Conservation (phyloP, 2,329 filamentous ascomycete species). For the Lojkania enalia region DNA sequence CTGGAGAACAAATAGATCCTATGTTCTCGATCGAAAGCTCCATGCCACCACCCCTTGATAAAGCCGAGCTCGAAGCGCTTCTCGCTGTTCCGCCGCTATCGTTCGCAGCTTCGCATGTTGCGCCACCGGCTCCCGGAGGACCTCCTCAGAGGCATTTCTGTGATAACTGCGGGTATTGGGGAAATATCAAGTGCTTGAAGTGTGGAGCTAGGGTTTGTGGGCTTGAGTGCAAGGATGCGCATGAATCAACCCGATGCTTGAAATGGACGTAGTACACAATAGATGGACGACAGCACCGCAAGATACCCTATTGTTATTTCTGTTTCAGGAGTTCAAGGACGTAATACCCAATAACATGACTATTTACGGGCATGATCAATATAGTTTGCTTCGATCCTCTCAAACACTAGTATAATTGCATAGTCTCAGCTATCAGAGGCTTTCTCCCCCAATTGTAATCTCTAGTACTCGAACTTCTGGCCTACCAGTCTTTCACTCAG, state of each 20-base stretch:
- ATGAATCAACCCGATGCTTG: constrained; percentile 67
- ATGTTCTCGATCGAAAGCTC: constrained; percentile 57
- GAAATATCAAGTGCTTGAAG: constrained; percentile 72
- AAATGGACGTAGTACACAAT: constrained; percentile 37
- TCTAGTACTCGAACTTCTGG: constrained; percentile 30
- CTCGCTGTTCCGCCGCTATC: constrained; percentile 66
- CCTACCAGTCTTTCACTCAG: constrained; percentile 38
- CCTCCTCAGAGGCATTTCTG: constrained; percentile 69
- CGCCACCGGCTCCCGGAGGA: constrained; percentile 43
- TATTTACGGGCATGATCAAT: too few species aligned
- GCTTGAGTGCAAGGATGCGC: constrained; percentile 71
- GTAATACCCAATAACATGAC: too few species aligned
- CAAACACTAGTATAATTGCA: too few species aligned
- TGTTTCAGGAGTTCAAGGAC: too few species aligned
- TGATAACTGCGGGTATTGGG: constrained; percentile 83
- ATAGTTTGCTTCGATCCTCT: too few species aligned
- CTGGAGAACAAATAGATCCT: constrained; percentile 48
- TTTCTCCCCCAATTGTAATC: too few species aligned
- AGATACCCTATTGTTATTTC: too few species aligned
- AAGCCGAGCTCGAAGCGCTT: constrained; percentile 66
- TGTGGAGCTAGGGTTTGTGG: constrained; percentile 80
- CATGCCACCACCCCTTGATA: constrained; percentile 61
- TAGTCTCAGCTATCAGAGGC: too few species aligned
- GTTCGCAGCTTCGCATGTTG: constrained; percentile 64
- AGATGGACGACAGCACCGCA: too few species aligned